Evolutionary conservation across 73 alveolate genomes (phyloP), one percentile per base, ranked within the genome.

Genomic region (Symbiodinium natans): DNA sequence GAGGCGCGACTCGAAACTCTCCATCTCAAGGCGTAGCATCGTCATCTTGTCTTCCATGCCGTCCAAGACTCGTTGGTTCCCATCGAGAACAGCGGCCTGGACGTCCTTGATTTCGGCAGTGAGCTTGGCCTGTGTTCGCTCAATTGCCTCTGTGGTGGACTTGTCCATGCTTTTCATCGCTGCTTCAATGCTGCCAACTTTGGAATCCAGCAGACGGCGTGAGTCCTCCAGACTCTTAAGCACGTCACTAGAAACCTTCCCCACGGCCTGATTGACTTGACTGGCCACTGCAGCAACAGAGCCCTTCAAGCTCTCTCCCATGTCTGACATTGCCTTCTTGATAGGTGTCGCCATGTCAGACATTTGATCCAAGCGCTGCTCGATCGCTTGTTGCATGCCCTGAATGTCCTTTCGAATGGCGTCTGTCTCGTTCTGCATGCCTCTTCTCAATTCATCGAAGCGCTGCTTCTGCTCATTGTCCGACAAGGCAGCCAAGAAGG

Each of bases 51-150:
- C 40, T 31, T 68, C 40, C 40, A 68, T 25, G 39, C 39, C 40
- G 9, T 68, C 40, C 38, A 68, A 17, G 33, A 68, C 39, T 25
- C 82, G 82, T 25, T 68, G 40, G 39, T 36, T 31, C 23, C 39
- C 40, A 29, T 25, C 82, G 39, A 68, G 40, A 2, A 68, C 82
- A 29, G 82, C 39, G 82, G 33, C 82, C 39, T 68, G 33, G 38
- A 68, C 82, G 82, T 68, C 82, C 40, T 25, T 31, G 39, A 68
- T 68, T 25, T 68, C 82, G 5, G 82, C 42, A 2, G 82, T 31
- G 82, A 68, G 82, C 82, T 68, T 31, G 33, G 82, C 82, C 82
- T 68, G 33, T n/a, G 82, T 31, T 31, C 39, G 82, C 40, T 68
- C 13, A 25, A 68, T 25, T 2, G 82, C 82, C 82, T 68, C 40